Evolutionary conservation across 768 basidiomycete species (phyloP).

Genomic region (Leccinum rimulosum): DNA sequence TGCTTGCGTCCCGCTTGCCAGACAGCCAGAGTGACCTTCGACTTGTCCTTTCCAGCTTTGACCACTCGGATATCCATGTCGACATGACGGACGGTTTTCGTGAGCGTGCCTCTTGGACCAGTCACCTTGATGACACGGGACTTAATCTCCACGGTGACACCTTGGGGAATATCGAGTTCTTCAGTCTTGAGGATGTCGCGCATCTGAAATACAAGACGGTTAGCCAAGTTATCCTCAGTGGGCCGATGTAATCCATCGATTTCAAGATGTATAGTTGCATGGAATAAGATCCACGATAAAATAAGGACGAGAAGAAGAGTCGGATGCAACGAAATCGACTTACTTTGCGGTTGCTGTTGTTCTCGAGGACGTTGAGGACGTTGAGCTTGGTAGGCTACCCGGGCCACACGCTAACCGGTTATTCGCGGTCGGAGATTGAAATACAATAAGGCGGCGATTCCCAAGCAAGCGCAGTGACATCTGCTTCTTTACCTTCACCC

Average conservation of each 20-base stretch:
- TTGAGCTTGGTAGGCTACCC: slow-evolving; percentile 9
- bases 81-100: slow-evolving; percentile 89
- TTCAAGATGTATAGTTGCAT: neutral
- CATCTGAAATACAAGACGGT: slow-evolving; percentile 53
- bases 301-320: neutral
- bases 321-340: slow-evolving; percentile 10
- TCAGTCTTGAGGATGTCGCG: slow-evolving; percentile 91
- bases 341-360: slow-evolving; percentile 27
- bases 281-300: slow-evolving; percentile 1
- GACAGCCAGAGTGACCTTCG: slow-evolving; percentile 83
- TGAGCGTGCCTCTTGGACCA: slow-evolving; percentile 90
- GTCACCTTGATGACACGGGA: slow-evolving; percentile 88
- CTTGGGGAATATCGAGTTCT: slow-evolving; percentile 86
- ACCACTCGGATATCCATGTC: slow-evolving; percentile 90
- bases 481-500: slow-evolving; percentile 44
- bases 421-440: slow-evolving; percentile 39
- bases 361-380: slow-evolving; percentile 29
- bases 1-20: slow-evolving; percentile 99
- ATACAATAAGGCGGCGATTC: slow-evolving; percentile 24
- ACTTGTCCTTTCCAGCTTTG: slow-evolving; percentile 63
- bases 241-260: slow-evolving; percentile 39
- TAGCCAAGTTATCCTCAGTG: slow-evolving; percentile 32
- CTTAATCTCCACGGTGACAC: slow-evolving; percentile 84
- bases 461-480: slow-evolving; percentile 19
- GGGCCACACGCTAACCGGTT: slow-evolving; percentile 16